Conservation (phyloP, 441 rosid genomes). For the Euphorbia celastroides region DNA sequence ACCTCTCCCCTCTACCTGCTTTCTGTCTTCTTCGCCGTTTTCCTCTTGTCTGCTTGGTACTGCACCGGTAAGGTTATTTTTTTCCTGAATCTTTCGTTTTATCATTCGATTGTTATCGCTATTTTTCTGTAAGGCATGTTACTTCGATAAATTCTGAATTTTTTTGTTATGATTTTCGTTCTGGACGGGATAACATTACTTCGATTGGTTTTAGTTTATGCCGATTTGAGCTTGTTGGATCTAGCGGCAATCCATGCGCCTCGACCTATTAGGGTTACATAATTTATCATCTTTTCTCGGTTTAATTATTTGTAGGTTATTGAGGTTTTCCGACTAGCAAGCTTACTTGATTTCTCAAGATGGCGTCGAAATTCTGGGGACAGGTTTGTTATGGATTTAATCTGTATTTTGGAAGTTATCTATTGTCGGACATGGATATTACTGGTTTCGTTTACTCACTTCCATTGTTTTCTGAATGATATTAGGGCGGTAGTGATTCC, state of each 20-base stretch:
- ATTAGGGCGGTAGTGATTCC: conserved; percentile 47
- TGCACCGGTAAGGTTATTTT: too few relatives aligned
- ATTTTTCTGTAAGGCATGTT: too few relatives aligned
- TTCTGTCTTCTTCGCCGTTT: too few relatives aligned
- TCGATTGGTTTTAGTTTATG: too few relatives aligned
- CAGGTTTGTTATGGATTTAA: conserved; percentile 1
- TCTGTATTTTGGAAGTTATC: background rate
- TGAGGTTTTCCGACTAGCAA: background rate
- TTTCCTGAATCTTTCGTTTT: too few relatives aligned
- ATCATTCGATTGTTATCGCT: too few relatives aligned
- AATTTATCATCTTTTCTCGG: background rate
- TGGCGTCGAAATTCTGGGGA: background rate
- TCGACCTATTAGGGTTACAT: background rate
- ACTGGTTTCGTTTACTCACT: background rate
- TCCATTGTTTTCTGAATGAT: background rate
- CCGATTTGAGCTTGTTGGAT: too few relatives aligned
- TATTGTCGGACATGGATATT: background rate
- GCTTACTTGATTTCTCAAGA: background rate
- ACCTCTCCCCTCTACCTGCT: too few relatives aligned
- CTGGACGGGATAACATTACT: too few relatives aligned
- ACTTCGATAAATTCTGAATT: too few relatives aligned
- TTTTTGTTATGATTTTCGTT: too few relatives aligned
- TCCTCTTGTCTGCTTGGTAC: too few relatives aligned
- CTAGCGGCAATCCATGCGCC: background rate
- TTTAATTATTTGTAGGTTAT: background rate